Percentiles rank a stretch among this genome's conserved stretches.
These are phyloP conservation scores for Endotrypanum monterogeii DNA, from an alignment of 208 protist species.

Conservation along the genomic window DNA sequence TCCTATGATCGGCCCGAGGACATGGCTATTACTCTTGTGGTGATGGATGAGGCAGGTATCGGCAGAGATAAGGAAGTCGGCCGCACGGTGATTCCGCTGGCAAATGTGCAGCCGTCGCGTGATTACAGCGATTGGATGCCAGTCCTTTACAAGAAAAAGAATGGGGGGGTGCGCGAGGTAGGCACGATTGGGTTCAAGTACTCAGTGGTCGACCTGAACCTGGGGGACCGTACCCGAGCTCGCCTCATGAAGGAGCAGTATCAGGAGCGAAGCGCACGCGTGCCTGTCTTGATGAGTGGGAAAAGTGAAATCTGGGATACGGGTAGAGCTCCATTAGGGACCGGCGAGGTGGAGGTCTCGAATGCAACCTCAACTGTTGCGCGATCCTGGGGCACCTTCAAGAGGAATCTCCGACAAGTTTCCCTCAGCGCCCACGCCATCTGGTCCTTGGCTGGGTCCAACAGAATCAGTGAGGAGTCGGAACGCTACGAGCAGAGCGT, in stretches of 20 bases:
- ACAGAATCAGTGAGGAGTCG: constrained; percentile 5
- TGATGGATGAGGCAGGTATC: constrained; percentile 81
- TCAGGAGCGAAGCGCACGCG: neutral
- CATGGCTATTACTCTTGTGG: constrained; percentile 54
- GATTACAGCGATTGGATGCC: constrained; percentile 78
- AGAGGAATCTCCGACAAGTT: constrained; percentile 17
- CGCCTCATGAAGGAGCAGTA: constrained; percentile 33
- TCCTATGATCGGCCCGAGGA: constrained; percentile 53
- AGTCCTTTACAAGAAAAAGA: constrained; percentile 35
- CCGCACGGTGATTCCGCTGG: constrained; percentile 57
- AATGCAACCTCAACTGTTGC: neutral
- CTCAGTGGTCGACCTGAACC: constrained; percentile 61
- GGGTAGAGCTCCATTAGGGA: neutral
- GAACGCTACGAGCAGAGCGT: neutral
- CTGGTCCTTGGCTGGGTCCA: neutral
- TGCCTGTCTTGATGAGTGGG: constrained; percentile 11
- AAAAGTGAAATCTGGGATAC: constrained; percentile 1
- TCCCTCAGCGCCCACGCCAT: neutral
- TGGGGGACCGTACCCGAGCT: constrained; percentile 58
- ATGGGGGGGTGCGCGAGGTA: constrained; percentile 30
- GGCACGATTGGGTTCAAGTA: constrained; percentile 83
- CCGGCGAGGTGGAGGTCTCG: neutral
- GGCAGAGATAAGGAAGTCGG: constrained; percentile 67
- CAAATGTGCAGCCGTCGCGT: constrained; percentile 34
- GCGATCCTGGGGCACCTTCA: constrained; percentile 21